Evolutionary conservation across 805 yeast genomes (phyloP).

Genomic region (Candida nitratophila): DNA sequence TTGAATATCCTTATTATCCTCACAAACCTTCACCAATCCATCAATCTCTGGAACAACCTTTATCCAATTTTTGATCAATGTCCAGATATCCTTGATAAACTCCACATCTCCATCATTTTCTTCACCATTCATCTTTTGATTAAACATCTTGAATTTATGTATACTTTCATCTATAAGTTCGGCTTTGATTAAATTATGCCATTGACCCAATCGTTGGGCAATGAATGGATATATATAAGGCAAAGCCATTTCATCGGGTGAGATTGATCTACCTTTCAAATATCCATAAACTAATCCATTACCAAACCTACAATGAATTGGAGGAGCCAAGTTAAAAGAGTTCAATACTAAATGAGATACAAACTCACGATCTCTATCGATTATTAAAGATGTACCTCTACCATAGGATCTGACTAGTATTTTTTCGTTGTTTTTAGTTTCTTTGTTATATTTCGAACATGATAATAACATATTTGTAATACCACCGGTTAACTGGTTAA

Average conservation of each 20-base stretch:
- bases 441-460: slow-evolving; percentile 27
- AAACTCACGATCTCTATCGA: slow-evolving; percentile 68
- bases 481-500: slow-evolving; percentile 51
- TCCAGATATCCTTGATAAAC: slow-evolving; percentile 47
- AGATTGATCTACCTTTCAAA: slow-evolving; percentile 55
- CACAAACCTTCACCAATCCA: slow-evolving; percentile 30
- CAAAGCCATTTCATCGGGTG: slow-evolving; percentile 45
- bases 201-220: slow-evolving; percentile 60
- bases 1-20: slow-evolving; percentile 24
- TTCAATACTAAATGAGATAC: slow-evolving; percentile 61
- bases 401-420: slow-evolving; percentile 69
- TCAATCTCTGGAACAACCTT: slow-evolving; percentile 47
- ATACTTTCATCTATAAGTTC: slow-evolving; percentile 42
- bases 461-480: slow-evolving; percentile 55
- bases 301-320: slow-evolving; percentile 57
- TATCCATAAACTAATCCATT: slow-evolving; percentile 72
- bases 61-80: slow-evolving; percentile 56
- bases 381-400: slow-evolving; percentile 61
- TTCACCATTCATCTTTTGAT: slow-evolving; percentile 8
- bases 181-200: slow-evolving; percentile 50
- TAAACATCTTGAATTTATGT: slow-evolving; percentile 28
- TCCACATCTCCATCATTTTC: slow-evolving; percentile 12
- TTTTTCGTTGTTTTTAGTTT: slow-evolving; percentile 19
- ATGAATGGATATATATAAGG: slow-evolving; percentile 46
- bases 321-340: slow-evolving; percentile 58